phyloP scores from a whole-genome alignment of 2,329 filamentous ascomycete genomes.

The Colletotrichum liriopes region DNA sequence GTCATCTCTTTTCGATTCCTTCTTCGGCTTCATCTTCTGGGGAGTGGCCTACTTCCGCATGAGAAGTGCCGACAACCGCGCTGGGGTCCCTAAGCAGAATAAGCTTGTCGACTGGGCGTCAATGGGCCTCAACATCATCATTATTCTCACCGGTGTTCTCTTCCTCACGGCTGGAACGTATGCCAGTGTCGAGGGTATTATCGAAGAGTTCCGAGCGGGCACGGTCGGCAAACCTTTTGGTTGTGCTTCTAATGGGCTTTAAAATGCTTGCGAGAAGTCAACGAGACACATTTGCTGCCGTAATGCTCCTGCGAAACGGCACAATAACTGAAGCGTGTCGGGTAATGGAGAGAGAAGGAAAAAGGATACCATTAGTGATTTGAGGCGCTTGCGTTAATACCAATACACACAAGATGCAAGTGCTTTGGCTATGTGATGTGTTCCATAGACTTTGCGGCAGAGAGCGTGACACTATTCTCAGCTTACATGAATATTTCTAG shows the following conservation, averaged over 20 bases:
- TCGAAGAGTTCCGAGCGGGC: conserved; percentile 78
- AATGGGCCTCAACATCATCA: conserved; percentile 77
- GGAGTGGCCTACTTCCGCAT: conserved; percentile 85
- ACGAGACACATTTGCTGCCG: not conserved
- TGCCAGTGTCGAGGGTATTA: conserved; percentile 80
- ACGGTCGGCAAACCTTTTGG: conserved; percentile 81
- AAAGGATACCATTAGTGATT: conserved; percentile 8
- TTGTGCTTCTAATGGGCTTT: conserved; percentile 75
- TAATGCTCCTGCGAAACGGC: not conserved
- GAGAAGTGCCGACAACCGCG: conserved; percentile 75
- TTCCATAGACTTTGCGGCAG: not conserved
- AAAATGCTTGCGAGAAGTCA: not conserved
- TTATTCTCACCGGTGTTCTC: conserved; percentile 83
- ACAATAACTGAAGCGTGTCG: too few relatives aligned
- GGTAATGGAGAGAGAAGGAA: too few relatives aligned
- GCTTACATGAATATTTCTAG: not conserved
- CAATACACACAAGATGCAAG: not conserved
- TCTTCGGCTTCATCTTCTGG: conserved; percentile 98
- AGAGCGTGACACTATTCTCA: not conserved
- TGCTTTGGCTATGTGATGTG: too few relatives aligned
- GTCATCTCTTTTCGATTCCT: conserved; percentile 93
- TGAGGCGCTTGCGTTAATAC: not conserved
- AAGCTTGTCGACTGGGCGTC: conserved; percentile 66
- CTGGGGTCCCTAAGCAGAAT: conserved; percentile 68
- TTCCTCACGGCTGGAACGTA: conserved; percentile 90